Conservation (phyloP, 2,329 filamentous ascomycete species). For the Fusarium sp. region DNA sequence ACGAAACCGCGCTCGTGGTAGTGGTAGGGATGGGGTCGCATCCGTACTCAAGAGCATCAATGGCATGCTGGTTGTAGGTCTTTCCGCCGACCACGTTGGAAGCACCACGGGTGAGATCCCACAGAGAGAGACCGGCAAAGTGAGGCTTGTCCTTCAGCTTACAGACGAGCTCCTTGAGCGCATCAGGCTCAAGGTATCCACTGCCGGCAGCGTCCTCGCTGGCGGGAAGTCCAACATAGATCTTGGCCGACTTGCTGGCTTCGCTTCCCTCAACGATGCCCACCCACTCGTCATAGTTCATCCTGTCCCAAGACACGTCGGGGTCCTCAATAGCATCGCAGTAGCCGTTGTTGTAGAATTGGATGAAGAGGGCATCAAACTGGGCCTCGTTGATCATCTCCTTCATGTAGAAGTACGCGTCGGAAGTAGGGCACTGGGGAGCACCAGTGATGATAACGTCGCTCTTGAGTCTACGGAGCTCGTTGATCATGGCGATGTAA, state of each 20-base stretch:
- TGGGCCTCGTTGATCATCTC: slow-evolving; percentile 51
- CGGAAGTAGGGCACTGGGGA: slow-evolving; percentile 53
- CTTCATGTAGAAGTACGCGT: slow-evolving; percentile 46
- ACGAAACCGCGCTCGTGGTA: slow-evolving; percentile 31
- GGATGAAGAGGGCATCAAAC: slow-evolving; percentile 56
- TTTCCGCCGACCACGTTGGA: slow-evolving; percentile 46
- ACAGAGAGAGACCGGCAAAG: slow-evolving; percentile 58
- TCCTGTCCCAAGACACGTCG: slow-evolving; percentile 42
- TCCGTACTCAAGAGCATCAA: slow-evolving; percentile 51
- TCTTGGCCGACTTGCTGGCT: slow-evolving; percentile 52
- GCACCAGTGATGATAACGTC: slow-evolving; percentile 53
- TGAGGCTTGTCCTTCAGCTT: slow-evolving; percentile 47
- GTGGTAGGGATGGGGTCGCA: slow-evolving; percentile 45
- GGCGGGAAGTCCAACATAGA: slow-evolving; percentile 56
- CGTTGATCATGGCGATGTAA: slow-evolving; percentile 51
- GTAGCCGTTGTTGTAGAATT: slow-evolving; percentile 58
- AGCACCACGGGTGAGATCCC: slow-evolving; percentile 52
- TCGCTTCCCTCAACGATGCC: slow-evolving; percentile 45
- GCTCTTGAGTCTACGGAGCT: slow-evolving; percentile 46
- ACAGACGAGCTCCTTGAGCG: slow-evolving; percentile 52
- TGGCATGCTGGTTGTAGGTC: slow-evolving; percentile 49
- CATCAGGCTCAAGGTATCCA: slow-evolving; percentile 49
- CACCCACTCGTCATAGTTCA: slow-evolving; percentile 57
- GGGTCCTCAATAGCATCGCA: slow-evolving; percentile 50
- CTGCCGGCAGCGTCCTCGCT: slow-evolving; percentile 40